These are phyloP conservation scores for Tilletia setariae DNA, from an alignment of 1,284 basidiomycete species.

Conservation along the genomic window DNA sequence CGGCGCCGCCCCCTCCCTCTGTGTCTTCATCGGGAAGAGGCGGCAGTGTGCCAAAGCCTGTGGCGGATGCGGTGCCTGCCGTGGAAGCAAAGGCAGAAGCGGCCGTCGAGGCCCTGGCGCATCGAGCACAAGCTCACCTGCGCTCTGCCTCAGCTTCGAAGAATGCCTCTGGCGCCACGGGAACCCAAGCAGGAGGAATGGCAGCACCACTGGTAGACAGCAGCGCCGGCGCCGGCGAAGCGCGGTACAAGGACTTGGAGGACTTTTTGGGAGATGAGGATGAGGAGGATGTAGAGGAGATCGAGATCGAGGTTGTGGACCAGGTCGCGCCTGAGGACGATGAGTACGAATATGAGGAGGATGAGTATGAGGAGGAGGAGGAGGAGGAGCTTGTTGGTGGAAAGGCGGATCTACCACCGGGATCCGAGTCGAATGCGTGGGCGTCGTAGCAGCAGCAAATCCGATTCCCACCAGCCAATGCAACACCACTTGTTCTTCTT, in stretches of 20 bases:
- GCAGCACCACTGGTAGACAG: constrained; percentile 28
- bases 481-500: too few relatives aligned
- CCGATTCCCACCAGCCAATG: too few relatives aligned
- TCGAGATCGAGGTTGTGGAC: constrained; percentile 25
- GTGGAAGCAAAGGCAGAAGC: not conserved
- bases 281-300: constrained; percentile 20
- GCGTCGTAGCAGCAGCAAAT: constrained; percentile 2
- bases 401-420: not conserved
- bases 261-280: constrained; percentile 48
- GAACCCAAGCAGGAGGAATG: not conserved
- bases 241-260: constrained; percentile 45
- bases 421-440: constrained; percentile 14
- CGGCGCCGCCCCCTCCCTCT: not conserved
- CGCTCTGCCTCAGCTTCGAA: not conserved
- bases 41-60: not conserved
- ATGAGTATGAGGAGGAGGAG: constrained; percentile 19
- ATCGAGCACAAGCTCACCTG: not conserved
- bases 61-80: not conserved
- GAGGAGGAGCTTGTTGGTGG: constrained; percentile 22
- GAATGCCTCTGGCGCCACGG: not conserved
- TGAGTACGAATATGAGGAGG: constrained; percentile 18
- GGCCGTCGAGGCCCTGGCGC: constrained; percentile 3
- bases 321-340: constrained; percentile 40
- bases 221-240: constrained; percentile 19
- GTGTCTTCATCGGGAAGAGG: not conserved